Conservation (phyloP, 1,284 basidiomycete species). For the Cryptococcus sp. region DNA sequence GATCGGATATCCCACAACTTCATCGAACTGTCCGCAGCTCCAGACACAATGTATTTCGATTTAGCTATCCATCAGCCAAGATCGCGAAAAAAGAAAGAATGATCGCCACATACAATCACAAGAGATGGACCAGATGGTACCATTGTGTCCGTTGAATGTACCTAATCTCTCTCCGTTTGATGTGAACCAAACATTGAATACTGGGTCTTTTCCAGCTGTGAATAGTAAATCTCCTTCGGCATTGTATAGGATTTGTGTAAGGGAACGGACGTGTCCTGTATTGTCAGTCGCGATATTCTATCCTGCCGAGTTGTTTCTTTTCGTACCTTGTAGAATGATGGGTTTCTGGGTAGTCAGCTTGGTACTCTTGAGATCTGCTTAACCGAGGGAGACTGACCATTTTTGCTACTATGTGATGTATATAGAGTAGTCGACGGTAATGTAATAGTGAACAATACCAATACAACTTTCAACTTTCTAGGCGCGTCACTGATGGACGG, state of each 20-base stretch:
- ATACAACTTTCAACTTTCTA: slow-evolving; percentile 1
- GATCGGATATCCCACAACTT: slow-evolving; percentile 85
- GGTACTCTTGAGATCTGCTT: not conserved
- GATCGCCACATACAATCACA: slow-evolving; percentile 75
- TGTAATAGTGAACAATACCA: slow-evolving; percentile 3
- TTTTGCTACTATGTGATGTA: not conserved
- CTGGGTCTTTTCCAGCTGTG: slow-evolving; percentile 89
- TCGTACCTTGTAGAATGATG: slow-evolving; percentile 46
- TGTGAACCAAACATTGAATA: slow-evolving; percentile 97
- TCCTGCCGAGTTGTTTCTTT: not conserved
- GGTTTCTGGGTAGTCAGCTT: slow-evolving; percentile 38
- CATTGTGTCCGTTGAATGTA: slow-evolving; percentile 95
- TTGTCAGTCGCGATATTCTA: not conserved
- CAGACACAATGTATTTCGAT: slow-evolving; percentile 81
- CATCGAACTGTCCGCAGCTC: slow-evolving; percentile 81
- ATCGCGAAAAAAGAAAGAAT: not conserved
- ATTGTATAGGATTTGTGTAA: slow-evolving; percentile 98
- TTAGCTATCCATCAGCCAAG: slow-evolving; percentile 55
- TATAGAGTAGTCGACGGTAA: not conserved
- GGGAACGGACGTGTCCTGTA: slow-evolving; percentile 90
- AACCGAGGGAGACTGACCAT: not conserved
- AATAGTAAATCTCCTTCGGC: slow-evolving; percentile 93
- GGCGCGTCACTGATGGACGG: not conserved
- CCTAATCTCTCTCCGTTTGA: slow-evolving; percentile 97
- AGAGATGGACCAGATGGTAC: slow-evolving; percentile 94